Conservation (phyloP, 305 asterid species). For the Fraxinus angustifolia region DNA sequence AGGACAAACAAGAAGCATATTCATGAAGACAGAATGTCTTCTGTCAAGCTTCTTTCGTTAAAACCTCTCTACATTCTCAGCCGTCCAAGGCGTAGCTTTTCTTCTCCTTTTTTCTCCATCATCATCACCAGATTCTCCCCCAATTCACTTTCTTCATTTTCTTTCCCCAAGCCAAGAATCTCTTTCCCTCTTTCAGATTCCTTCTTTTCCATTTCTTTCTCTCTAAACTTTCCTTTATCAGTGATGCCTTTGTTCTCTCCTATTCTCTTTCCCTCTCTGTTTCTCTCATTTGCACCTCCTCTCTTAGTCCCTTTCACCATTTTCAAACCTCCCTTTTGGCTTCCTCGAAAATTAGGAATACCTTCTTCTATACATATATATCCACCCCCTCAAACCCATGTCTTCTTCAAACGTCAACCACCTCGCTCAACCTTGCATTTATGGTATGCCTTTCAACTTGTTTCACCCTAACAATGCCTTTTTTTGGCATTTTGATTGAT, state of each 20-base stretch:
- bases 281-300: conserved; percentile 26
- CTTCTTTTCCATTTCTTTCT: conserved; percentile 34
- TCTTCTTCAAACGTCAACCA: conserved; percentile 66
- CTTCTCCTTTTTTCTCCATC: conserved; percentile 28
- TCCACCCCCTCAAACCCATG: conserved; percentile 40
- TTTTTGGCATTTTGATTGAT: conserved; percentile 22
- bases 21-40: not conserved
- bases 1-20: conserved; percentile 13
- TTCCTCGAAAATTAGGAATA: conserved; percentile 34
- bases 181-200: conserved; percentile 65
- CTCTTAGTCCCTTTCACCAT: conserved; percentile 60
- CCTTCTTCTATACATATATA: conserved; percentile 38
- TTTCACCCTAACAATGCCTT: not conserved
- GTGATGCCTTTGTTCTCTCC: conserved; percentile 66
- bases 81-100: conserved; percentile 55
- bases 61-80: conserved; percentile 29
- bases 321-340: conserved; percentile 42
- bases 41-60: not conserved
- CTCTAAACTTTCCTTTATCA: conserved; percentile 64
- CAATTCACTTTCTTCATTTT: conserved; percentile 44
- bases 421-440: conserved; percentile 71
- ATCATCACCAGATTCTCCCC: conserved; percentile 48
- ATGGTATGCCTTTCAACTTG: conserved; percentile 39
- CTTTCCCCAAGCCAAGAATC: conserved; percentile 96
- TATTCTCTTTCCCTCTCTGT: conserved; percentile 23